A percentile compares a stretch with the other conserved stretches of the same genome.
Conservation (phyloP, 768 basidiomycete genomes). For the Cyathus striatus region DNA sequence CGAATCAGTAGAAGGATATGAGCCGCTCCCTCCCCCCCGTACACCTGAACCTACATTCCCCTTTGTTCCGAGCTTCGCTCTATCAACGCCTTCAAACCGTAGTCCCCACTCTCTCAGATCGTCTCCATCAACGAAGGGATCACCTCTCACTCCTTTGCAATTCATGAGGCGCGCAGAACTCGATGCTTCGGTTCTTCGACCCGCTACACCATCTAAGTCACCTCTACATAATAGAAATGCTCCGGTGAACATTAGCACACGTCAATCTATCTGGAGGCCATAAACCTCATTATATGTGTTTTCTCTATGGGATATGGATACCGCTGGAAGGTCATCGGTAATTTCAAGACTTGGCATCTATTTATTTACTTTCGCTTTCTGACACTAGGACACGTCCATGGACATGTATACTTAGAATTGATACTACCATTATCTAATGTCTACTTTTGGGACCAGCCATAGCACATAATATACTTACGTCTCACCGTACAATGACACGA, state of each 20-base stretch:
- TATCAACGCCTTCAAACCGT: slow-evolving; percentile 51
- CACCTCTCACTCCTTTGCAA: slow-evolving; percentile 76
- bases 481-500: background rate
- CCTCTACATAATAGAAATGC: slow-evolving; percentile 37
- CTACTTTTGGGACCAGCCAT: too few species aligned
- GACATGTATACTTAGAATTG: too few species aligned
- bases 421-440: too few species aligned
- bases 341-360: slow-evolving; percentile 4
- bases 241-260: slow-evolving; percentile 39
- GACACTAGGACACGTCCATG: background rate
- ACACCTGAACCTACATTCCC: slow-evolving; percentile 65
- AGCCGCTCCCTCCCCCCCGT: slow-evolving; percentile 36
- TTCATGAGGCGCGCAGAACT: slow-evolving; percentile 78
- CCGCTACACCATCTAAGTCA: slow-evolving; percentile 64
- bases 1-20: slow-evolving; percentile 43
- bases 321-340: too few species aligned
- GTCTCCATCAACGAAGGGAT: slow-evolving; percentile 54
- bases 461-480: background rate
- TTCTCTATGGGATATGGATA: too few species aligned
- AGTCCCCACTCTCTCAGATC: slow-evolving; percentile 48
- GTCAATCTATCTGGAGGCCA: slow-evolving; percentile 63
- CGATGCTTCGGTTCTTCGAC: slow-evolving; percentile 44
- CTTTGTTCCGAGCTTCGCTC: slow-evolving; percentile 61
- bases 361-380: background rate
- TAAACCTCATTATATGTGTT: slow-evolving; percentile 20